Evolutionary conservation across 2,329 filamentous ascomycete species (phyloP), one percentile per base, ranked within the genome.

Genomic region (Colletotrichum horii): DNA sequence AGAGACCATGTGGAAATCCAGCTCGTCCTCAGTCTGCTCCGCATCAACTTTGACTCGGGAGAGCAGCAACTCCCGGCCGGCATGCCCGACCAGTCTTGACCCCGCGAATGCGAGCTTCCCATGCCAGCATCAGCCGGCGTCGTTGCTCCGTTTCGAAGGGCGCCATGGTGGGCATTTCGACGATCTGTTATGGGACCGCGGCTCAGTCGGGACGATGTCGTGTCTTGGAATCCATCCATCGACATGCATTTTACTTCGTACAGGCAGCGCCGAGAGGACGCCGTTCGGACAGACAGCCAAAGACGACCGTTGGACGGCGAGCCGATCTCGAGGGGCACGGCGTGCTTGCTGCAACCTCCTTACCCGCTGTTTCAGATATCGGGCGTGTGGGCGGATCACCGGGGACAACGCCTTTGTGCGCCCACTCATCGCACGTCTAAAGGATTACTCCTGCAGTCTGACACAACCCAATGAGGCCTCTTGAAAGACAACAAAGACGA

Each of bases 331-430:
- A n/a, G 30, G 61, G 62, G 56, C 64, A 73, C 56, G 66, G 69
- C 69, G 58, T 66, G 60, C 43, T n/a, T 58, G 62, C 73, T 67
- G 73, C 69, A 64, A 62, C 62, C 73, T 64, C 56, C 73, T 72
- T 72, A 64, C 62, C 73, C 69, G 64, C 73, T 75, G 73, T 75
- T 75, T 75, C 73, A 75, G 64, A 75, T 73, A 64, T 58, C 56
- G 69, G 61, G 73, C 43, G 32, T 48, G 69, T 75, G 73, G 73
- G 69, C 73, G 69, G 69, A 62, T 72, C 69, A 62, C 34, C 56
- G 68, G 36, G n/a, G 69, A 38, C 69, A 56, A 34, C 69, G 70
- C 48, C 73, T 56, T 62, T 75, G 61, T 66, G 52, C 28, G 16
- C 28, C 32, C 52, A 30, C 38, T 36, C 43, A 48, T 32, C 55